These are phyloP conservation scores for Anthoceros angustus DNA, from an alignment of 225 moss, liverwort and hornwort species.

Conservation along the genomic window DNA sequence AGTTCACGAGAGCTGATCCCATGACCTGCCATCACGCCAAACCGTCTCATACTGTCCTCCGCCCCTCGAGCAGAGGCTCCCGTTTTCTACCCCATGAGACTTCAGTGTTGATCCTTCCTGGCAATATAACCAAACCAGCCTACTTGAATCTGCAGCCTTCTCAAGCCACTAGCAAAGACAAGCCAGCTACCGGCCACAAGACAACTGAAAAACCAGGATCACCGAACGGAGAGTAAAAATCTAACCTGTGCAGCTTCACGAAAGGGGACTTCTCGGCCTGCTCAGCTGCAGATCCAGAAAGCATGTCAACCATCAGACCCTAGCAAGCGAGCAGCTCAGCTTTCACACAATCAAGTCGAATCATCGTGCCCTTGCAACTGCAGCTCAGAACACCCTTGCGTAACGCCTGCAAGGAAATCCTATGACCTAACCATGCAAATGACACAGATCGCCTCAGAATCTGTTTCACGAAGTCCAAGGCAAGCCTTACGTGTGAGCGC, in stretches of 20 bases:
- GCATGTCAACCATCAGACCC: background rate
- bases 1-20: too few relatives aligned
- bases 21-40: too few relatives aligned
- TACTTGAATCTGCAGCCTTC: too few relatives aligned
- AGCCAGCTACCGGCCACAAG: too few relatives aligned
- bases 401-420: background rate
- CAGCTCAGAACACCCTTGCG: background rate
- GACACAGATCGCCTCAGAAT: background rate
- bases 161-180: too few relatives aligned
- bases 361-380: background rate
- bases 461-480: background rate
- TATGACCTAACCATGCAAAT: background rate
- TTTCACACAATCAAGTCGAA: background rate
- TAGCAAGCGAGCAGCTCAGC: background rate
- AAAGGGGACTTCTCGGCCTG: background rate
- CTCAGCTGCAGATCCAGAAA: background rate
- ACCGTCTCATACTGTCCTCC: too few relatives aligned
- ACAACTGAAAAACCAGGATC: too few relatives aligned
- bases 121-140: too few relatives aligned
- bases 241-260: background rate
- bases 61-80: too few relatives aligned
- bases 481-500: constrained; percentile 1
- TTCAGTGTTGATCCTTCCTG: too few relatives aligned
- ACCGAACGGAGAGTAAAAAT: background rate
- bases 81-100: too few relatives aligned